Percentiles rank a stretch among this genome's conserved stretches.
These are phyloP conservation scores for Tulasnella sp. DNA, from an alignment of 768 basidiomycete genomes.

Conservation along the genomic window DNA sequence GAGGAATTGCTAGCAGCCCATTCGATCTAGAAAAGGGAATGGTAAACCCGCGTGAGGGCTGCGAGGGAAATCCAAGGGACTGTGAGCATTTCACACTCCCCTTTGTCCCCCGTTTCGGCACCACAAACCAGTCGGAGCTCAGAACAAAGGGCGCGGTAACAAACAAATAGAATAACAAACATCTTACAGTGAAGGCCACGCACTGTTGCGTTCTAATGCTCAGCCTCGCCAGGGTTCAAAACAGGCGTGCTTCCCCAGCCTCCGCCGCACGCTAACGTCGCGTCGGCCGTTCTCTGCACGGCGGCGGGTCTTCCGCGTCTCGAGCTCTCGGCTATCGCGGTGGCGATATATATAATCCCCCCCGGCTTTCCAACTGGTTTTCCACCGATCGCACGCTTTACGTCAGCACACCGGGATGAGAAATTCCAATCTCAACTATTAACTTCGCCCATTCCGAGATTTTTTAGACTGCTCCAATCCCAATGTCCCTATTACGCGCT, in stretches of 20 bases:
- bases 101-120: background rate
- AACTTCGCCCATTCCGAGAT: background rate
- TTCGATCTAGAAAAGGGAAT: background rate
- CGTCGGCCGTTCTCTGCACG: background rate
- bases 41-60: background rate
- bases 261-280: background rate
- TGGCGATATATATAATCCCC: background rate
- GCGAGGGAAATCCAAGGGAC: background rate
- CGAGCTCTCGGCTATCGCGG: background rate
- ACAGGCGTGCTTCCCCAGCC: background rate
- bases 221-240: background rate
- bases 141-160: conserved; percentile 1
- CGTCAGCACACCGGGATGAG: background rate
- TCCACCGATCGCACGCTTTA: background rate
- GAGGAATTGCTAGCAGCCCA: background rate
- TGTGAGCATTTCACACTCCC: conserved; percentile 11
- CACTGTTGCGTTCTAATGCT: background rate
- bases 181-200: background rate
- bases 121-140: background rate
- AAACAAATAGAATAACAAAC: background rate
- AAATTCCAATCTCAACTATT: conserved; percentile 12
- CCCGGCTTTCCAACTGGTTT: background rate
- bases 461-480: conserved; percentile 10
- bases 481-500: conserved; percentile 16
- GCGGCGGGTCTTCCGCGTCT: background rate